Percentiles rank a stretch among this genome's conserved stretches.
These are phyloP conservation scores for Cercospora sp. DNA, from an alignment of 2,329 filamentous ascomycete genomes.

Conservation along the genomic window DNA sequence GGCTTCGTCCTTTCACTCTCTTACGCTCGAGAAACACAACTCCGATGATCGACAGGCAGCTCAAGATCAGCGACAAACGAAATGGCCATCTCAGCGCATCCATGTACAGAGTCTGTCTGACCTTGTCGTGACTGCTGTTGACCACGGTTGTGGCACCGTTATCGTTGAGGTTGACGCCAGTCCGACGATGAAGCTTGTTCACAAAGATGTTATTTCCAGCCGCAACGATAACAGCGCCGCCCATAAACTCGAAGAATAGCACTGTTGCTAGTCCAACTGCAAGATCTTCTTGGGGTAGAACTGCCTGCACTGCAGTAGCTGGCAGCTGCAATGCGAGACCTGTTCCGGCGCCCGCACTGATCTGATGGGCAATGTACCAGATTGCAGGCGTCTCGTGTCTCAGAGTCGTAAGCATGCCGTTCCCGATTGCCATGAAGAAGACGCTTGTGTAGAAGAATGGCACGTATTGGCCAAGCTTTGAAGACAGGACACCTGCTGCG, in stretches of 20 bases:
- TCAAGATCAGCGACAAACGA: not conserved
- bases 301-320: conserved; percentile 4
- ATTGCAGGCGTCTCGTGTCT: not conserved
- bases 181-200: not conserved
- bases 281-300: not conserved
- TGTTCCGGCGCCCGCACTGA: not conserved
- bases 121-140: not conserved
- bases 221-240: not conserved
- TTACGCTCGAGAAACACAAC: not conserved
- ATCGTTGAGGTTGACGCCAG: not conserved
- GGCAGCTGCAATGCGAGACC: not conserved
- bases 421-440: not conserved
- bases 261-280: conserved; percentile 1
- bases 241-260: conserved; percentile 2
- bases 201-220: not conserved
- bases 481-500: conserved; percentile 37
- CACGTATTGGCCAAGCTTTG: conserved; percentile 32
- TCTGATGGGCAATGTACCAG: not conserved
- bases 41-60: not conserved
- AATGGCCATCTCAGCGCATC: not conserved
- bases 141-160: not conserved
- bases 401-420: not conserved
- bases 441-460: conserved; percentile 5
- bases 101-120: not conserved
- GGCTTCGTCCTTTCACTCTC: not conserved